Conservation (phyloP, 345 rosid species). For the Hypericum androsaemum region DNA sequence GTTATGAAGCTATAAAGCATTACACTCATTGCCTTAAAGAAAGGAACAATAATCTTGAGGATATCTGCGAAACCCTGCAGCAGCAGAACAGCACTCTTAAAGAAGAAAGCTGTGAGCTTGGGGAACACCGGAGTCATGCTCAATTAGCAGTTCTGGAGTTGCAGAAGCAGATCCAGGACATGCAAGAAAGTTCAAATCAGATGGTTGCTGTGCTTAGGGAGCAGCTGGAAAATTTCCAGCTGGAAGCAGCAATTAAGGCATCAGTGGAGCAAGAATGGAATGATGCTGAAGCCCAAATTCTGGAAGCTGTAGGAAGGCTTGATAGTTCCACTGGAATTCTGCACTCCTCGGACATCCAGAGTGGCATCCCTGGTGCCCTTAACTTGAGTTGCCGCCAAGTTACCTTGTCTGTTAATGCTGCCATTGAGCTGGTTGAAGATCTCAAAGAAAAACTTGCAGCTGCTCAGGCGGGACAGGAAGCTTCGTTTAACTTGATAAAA, state of each 20-base stretch:
- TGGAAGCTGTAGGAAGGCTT: slow-evolving; percentile 52
- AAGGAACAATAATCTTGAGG: slow-evolving; percentile 38
- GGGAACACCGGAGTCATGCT: slow-evolving; percentile 29
- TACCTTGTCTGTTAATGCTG: slow-evolving; percentile 41
- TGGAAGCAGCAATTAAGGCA: slow-evolving; percentile 42
- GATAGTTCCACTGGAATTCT: slow-evolving; percentile 30
- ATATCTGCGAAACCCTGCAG: slow-evolving; percentile 34
- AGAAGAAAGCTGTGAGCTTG: slow-evolving; percentile 43
- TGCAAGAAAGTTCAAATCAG: slow-evolving; percentile 38
- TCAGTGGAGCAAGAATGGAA: slow-evolving; percentile 45
- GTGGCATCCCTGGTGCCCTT: slow-evolving; percentile 22
- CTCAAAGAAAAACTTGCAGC: slow-evolving; percentile 49
- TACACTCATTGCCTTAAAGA: slow-evolving; percentile 29
- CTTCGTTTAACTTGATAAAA: slow-evolving; percentile 29
- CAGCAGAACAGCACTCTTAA: slow-evolving; percentile 30
- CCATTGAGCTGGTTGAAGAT: slow-evolving; percentile 40
- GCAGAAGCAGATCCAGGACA: slow-evolving; percentile 48
- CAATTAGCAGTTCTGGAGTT: slow-evolving; percentile 34
- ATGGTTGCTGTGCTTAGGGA: slow-evolving; percentile 27
- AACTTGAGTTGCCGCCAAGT: slow-evolving; percentile 31
- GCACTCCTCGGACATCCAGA: slow-evolving; percentile 13
- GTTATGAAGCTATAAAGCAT: slow-evolving; percentile 52
- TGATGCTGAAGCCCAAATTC: slow-evolving; percentile 30
- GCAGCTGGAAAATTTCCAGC: slow-evolving; percentile 45
- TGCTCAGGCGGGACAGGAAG: slow-evolving; percentile 33